Evolutionary conservation across 2,329 filamentous ascomycete genomes (phyloP), one percentile per base, ranked within the genome.

Genomic region (Alternaria sp.): DNA sequence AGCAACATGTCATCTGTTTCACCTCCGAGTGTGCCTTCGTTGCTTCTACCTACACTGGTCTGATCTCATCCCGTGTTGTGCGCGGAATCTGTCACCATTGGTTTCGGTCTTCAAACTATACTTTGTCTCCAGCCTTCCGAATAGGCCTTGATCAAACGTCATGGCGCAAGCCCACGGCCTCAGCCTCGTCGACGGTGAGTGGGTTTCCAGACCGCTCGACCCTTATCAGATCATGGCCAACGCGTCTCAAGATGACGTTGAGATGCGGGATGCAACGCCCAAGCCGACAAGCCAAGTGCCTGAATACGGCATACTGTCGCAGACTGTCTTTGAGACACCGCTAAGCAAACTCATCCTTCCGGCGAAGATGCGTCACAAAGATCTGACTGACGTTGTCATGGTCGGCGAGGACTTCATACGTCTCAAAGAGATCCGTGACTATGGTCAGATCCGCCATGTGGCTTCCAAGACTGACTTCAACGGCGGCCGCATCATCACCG

Each of bases 361-460:
- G 12, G 92, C 90, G n/a, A 88, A 90, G 63, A 83, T 98, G 62
- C 87, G 94, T 61, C 89, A 89, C 59, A 84, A 85, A 55, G 80
- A 85, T 46, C 84, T 89, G 63, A 93, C 96, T 70, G 94, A 98
- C 81, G 88, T 97, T 67, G 90, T 94, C 40, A 93, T 97, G 71
- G 86, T 99, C 61, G 92, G 93, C 57, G 91, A 97, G 68, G 87
- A 91, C 66, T 92, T 89, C 70, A 86, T 99, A 47, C 90, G 95
- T 69, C 88, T 98, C 67, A 91, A 90, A 71, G 91, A 97, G 77
- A 86, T 96, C 3, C 84, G 85, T 6, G 83, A 84, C 47, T 88
- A 91, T 74, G 89, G 90, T 1, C 89, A 91, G 72, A 85, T 97
- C 23, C 87, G 90, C 67, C 89, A 93, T 73, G 84, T 97, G n/a